Evolutionary conservation across 2,329 filamentous ascomycete species (phyloP).

Genomic region (Fusarium decemcellulare): DNA sequence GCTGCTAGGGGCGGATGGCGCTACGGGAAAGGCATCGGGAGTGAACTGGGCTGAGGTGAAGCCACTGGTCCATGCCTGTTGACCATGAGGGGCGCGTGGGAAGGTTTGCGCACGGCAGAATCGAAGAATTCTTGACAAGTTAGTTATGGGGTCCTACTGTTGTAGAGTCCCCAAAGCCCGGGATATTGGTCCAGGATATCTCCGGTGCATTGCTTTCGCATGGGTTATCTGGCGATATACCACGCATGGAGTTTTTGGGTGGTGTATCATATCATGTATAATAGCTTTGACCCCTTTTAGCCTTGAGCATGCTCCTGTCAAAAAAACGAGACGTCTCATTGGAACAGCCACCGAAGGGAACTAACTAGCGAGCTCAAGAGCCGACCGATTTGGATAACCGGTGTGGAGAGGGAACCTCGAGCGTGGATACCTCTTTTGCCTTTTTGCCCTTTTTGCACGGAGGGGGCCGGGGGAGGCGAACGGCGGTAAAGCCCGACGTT

Average conservation of each 20-base stretch:
- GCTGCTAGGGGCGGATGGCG: constrained; percentile 56
- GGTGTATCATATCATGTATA: constrained; percentile 29
- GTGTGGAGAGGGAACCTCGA: constrained; percentile 33
- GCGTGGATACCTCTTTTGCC: constrained; percentile 30
- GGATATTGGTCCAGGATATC: constrained; percentile 11
- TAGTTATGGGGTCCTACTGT: constrained; percentile 5
- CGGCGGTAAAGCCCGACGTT: constrained; percentile 37
- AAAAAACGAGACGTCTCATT: constrained; percentile 26
- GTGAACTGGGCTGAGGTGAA: constrained; percentile 50
- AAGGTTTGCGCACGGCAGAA: constrained; percentile 2
- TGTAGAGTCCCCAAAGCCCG: constrained; percentile 17
- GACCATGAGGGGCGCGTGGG: constrained; percentile 16
- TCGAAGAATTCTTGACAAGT: constrained; percentile 6
- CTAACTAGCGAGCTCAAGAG: constrained; percentile 28
- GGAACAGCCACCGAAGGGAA: constrained; percentile 21
- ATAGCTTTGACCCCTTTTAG: constrained; percentile 32
- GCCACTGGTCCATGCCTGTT: constrained; percentile 45
- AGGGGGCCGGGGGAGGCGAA: constrained; percentile 19
- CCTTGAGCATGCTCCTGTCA: constrained; percentile 9
- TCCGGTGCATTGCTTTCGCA: constrained; percentile 24
- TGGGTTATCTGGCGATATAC: constrained; percentile 19
- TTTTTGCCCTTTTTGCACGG: constrained; percentile 5
- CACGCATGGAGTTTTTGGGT: constrained; percentile 25
- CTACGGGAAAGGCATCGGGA: constrained; percentile 49
- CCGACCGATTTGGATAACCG: constrained; percentile 41